Evolutionary conservation across 371 early-diverging fungal species (phyloP), one percentile per base, ranked within the genome.

Genomic region (Sporodiniella umbellata): DNA sequence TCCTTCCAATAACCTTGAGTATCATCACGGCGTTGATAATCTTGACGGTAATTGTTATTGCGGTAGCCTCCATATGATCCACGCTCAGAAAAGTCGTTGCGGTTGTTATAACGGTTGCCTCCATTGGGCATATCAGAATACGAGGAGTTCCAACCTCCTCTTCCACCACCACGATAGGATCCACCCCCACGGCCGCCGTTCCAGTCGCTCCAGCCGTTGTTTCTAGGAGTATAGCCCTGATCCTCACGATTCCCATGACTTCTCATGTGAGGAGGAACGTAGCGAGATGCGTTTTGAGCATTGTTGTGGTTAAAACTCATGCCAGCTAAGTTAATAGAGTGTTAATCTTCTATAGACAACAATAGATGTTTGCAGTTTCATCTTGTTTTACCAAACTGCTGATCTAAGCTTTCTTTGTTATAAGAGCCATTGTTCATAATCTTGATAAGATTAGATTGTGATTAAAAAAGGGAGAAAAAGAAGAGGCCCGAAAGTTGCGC

Each of bases 1-100:
- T 83, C 79, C 44, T 74, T 80, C 86, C 86, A 88, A 39, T 78
- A 70, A 42, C 87, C 87, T 51, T 70, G 68, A 39, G 66, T 62
- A 19, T 78, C 74, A 38, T 73, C 79, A 54, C 79, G 72, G 58
- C 80, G 69, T 24, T 62, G 66, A 23, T 70, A 69, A 47, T 75
- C 73, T 54, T 79, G 76, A 45, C 76, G 76, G 33, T 48, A 60
- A 6, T 40, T 40, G 7, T 40, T 40, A 21, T 40, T 18, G 33
- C 56, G 56, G 42, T 68, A 66, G 37, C 68, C 68, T 23, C 64
- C 68, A 45, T 68, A 68, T 14, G 68, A 68, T 12, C 68, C 68
- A 49, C 68, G 68, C 22, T 68, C 68, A 38, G 60, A 45, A 30
- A 61, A 65, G 14, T 64, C 53, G 35, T 45, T 39, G 44, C 62